Percentiles rank a stretch among this genome's conserved stretches.
Conservation (phyloP, 352 stramenopile genomes). For the Phytophthora rubi region DNA sequence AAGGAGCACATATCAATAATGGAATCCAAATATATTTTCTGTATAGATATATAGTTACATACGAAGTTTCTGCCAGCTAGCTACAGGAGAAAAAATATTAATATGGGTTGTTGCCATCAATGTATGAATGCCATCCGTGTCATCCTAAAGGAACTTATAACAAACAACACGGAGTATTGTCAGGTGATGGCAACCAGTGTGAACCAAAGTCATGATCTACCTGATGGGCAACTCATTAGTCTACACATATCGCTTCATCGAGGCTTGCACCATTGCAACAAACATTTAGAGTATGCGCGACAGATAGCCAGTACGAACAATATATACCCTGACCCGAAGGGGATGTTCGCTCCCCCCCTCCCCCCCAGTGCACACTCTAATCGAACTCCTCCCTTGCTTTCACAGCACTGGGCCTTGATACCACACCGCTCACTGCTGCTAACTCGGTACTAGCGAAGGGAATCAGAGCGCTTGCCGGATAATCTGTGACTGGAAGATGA, state of each 20-base stretch:
- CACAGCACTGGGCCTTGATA: constrained; percentile 19
- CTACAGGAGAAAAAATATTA: not conserved
- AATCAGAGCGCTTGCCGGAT: not conserved
- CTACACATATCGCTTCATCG: too few relatives aligned
- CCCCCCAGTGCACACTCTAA: not conserved
- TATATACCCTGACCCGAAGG: too few relatives aligned
- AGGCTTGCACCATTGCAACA: too few relatives aligned
- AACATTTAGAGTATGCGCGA: too few relatives aligned
- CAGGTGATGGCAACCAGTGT: not conserved
- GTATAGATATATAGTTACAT: too few relatives aligned
- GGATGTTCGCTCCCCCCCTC: too few relatives aligned
- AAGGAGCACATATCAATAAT: not conserved
- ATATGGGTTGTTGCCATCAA: not conserved
- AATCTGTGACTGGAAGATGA: constrained; percentile 2
- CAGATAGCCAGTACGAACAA: too few relatives aligned
- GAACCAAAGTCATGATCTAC: not conserved
- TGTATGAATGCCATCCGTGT: too few relatives aligned
- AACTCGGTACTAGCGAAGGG: constrained; percentile 7
- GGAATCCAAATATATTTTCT: too few relatives aligned
- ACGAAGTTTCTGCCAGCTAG: too few relatives aligned
- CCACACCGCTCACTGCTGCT: constrained; percentile 20
- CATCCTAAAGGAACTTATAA: not conserved
- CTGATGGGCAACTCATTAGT: not conserved
- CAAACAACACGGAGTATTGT: not conserved
- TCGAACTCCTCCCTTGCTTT: constrained; percentile 4